Base-by-base conservation (phyloP, 208 protist genomes). In the Acanthamoeba lenticulata region DNA sequence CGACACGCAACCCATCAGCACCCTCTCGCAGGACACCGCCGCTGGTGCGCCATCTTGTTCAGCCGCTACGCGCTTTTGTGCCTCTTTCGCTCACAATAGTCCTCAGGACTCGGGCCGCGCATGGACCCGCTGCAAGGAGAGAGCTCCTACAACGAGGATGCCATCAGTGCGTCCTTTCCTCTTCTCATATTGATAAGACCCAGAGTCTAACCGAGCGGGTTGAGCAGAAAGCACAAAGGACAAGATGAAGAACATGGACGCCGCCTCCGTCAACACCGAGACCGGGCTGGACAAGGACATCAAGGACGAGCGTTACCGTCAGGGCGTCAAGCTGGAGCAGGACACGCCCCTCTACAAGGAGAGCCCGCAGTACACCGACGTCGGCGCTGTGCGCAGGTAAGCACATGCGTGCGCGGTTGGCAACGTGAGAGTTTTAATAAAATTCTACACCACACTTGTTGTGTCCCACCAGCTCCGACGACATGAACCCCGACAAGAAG, bases 281-380 rank as follows among this genome's bases (percentile, higher is more conserved):
- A 88, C 4, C 79, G 47, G 47, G 24, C 13, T 62, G 79, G 47
- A 88, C 79, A 47, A 60, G 79, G 47, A 88, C 29, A 88, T 62
- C 44, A 88, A 88, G 79, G 47, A 57, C 29, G 47, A 88, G 79
- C 40, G 47, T 7, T 36, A 47, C 27, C 40, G 47, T 1, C 40
- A 88, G 79, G 36, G 36, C 29, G 29, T 40, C n/a, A 60, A 2
- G 27, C 24, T 62, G 7, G 47, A 88, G 36, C 24, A 47, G 79
- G 47, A 88, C 79, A 88, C 67, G 1, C 67, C 67, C 24, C 67
- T 77, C 67, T 77, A 77, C 67, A 88, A 60, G 79, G 47, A 88
- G 36, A 42, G 45, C n/a, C 27, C 47, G 1, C n/a, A 88, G 45
- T 88, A 49, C 79, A 32, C 47, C 2, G 45, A 49, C 36, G 11